Evolutionary conservation across 2,329 filamentous ascomycete genomes (phyloP).

Genomic region (Aureobasidium sp.): DNA sequence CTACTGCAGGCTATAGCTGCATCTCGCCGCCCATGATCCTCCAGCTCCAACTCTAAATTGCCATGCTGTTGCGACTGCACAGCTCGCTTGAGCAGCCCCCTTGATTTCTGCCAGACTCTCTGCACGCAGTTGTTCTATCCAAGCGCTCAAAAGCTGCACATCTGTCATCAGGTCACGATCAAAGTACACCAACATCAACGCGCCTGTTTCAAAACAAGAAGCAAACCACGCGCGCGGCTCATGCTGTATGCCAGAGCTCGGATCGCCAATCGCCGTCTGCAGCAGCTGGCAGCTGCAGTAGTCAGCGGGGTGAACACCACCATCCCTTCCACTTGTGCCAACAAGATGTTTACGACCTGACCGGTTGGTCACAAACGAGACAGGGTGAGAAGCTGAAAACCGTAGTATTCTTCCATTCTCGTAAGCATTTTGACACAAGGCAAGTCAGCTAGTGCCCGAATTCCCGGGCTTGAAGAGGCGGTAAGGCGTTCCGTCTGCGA

Average conservation of each 20-base stretch:
- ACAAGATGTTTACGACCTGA: not conserved
- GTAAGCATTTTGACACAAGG: not conserved
- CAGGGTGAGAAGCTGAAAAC: not conserved
- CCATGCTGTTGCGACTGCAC: not conserved
- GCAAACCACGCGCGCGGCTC: constrained; percentile 3
- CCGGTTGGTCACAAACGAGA: constrained; percentile 5
- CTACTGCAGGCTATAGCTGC: constrained; percentile 4
- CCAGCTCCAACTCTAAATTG: not conserved
- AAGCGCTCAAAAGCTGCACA: not conserved
- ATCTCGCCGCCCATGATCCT: constrained; percentile 1
- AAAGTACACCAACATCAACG: not conserved
- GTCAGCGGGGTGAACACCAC: constrained; percentile 5
- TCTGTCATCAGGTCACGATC: not conserved
- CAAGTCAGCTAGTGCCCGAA: not conserved
- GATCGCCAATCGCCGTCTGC: constrained; percentile 7
- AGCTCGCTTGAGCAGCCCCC: not conserved
- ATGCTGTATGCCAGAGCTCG: constrained; percentile 7
- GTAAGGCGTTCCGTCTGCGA: not conserved
- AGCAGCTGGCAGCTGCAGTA: constrained; percentile 5
- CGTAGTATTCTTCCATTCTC: not conserved
- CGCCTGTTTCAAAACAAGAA: not conserved
- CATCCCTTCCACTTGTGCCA: not conserved
- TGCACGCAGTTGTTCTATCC: not conserved
- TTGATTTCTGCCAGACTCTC: not conserved
- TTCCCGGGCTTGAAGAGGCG: not conserved